Base-by-base conservation (phyloP, 1,139 yeast species). In the Kodamaea sp. region DNA sequence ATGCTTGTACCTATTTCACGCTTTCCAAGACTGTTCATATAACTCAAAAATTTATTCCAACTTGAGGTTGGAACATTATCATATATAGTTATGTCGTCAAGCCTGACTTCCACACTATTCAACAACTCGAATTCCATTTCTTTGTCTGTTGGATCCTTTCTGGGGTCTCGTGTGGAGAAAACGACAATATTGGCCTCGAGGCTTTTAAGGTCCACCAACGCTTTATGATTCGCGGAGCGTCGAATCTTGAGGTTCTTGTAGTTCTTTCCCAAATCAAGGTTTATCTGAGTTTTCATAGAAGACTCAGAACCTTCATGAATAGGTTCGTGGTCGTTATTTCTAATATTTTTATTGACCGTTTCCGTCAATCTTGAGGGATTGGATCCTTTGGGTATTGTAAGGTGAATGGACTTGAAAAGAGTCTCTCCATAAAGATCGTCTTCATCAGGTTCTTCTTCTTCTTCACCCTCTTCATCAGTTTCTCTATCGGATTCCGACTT, bases 61-160 rank as follows among this genome's bases (percentile, higher is more conserved):
- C 95, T 83, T 0, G 97, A 90, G 0, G 90, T 77, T 0, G 90
- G 82, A 2, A 90, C 79, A 53, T 88, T 85, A 55, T 92, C 98
- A 38, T 76, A 64, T 3, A 88, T 66, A 38, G 77, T 80, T 32
- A 84, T 58, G 29, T 78, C 77, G n/a, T 70, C 70, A 6, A 84
- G 61, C 22, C 56, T 48, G 3, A 66, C 31, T n/a, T 63, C 70
- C 8, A 73, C 57, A 4, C 71, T 62, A 48, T 74, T 81, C 16
- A 83, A 55, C 4, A 74, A 41, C 34, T 76, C 83, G 21, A 70
- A 58, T 21, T 53, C 66, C 6, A 51, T 39, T 1, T 38, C 33
- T 3, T 52, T 42, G 23, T 51, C 53, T 2, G 56, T 47, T 8
- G 47, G 48, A 26, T 55, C 66, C 39, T 44, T 54, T 45, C 66